A percentile compares a stretch with the other conserved stretches of the same genome.
These are phyloP conservation scores for Funneliformis caledonium DNA, from an alignment of 371 early-diverging fungal genomes.

Conservation along the genomic window DNA sequence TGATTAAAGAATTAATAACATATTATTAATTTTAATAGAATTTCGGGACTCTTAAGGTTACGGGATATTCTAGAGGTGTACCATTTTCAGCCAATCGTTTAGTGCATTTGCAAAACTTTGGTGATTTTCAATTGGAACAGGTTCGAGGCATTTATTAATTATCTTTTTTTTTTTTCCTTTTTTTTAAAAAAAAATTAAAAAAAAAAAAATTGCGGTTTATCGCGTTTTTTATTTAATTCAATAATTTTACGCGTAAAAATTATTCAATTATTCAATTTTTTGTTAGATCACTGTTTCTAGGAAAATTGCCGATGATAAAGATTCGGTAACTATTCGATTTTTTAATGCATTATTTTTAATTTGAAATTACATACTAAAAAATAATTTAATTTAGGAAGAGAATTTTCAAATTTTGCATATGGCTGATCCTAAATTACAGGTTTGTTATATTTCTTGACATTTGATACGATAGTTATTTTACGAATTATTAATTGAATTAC, in stretches of 20 bases:
- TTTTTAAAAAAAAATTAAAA: no score
- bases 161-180: no score
- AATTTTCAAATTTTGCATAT: constrained; percentile 60
- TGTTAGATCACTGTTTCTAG: constrained; percentile 1
- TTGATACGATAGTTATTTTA: neutral
- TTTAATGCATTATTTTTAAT: neutral
- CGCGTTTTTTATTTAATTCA: no score
- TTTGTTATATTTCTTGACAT: neutral
- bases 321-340: constrained; percentile 9
- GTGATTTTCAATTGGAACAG: no score
- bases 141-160: no score
- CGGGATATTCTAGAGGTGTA: constrained; percentile 82
- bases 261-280: no score
- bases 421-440: constrained; percentile 66
- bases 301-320: constrained; percentile 25
- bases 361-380: neutral
- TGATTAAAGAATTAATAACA: neutral
- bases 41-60: constrained; percentile 75
- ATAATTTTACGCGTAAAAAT: no score
- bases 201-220: no score
- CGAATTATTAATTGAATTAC: neutral
- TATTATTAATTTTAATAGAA: constrained; percentile 39
- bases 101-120: no score
- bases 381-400: constrained; percentile 37
- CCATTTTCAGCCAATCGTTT: constrained; percentile 87